phyloP scores from a whole-genome alignment of 2,329 filamentous ascomycete genomes.

The Pseudogymnoascus sp. region DNA sequence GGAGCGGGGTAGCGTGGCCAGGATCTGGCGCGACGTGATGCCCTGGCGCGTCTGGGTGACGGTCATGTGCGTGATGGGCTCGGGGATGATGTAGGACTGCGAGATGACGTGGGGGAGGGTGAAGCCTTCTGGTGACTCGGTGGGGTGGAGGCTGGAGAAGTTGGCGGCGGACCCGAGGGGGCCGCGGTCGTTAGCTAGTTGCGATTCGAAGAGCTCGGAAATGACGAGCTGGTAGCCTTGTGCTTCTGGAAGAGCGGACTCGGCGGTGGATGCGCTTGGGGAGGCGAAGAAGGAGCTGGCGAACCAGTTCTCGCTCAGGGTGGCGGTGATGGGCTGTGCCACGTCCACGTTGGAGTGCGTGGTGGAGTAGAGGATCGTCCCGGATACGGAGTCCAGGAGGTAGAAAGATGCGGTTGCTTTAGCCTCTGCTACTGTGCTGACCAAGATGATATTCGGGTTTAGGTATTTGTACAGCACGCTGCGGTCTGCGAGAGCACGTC shows the following conservation, averaged over 20 bases:
- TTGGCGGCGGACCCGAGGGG: constrained; percentile 61
- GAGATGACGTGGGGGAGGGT: constrained; percentile 67
- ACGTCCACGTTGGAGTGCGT: constrained; percentile 67
- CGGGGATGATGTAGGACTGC: constrained; percentile 72
- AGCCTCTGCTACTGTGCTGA: constrained; percentile 58
- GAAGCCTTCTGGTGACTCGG: constrained; percentile 43
- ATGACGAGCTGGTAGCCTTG: constrained; percentile 82
- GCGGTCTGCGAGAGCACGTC: constrained; percentile 82
- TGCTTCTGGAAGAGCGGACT: constrained; percentile 47
- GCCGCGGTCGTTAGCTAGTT: constrained; percentile 74
- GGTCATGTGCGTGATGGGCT: constrained; percentile 68
- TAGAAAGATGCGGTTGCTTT: constrained; percentile 60
- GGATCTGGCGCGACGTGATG: constrained; percentile 73
- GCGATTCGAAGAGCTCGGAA: constrained; percentile 84
- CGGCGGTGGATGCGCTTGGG: constrained; percentile 50
- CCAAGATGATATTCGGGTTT: constrained; percentile 74
- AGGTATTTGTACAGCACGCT: constrained; percentile 97
- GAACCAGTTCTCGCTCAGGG: constrained; percentile 92
- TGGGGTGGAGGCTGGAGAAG: constrained; percentile 67
- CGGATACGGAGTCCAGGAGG: constrained; percentile 78
- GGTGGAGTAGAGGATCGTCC: constrained; percentile 65
- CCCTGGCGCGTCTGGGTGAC: constrained; percentile 89
- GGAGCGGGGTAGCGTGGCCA: constrained; percentile 67
- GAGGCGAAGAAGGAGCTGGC: constrained; percentile 68
- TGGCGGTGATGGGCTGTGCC: constrained; percentile 63